Base-by-base conservation (phyloP, 331 rosid species). In the Erythrophleum ivorense region DNA sequence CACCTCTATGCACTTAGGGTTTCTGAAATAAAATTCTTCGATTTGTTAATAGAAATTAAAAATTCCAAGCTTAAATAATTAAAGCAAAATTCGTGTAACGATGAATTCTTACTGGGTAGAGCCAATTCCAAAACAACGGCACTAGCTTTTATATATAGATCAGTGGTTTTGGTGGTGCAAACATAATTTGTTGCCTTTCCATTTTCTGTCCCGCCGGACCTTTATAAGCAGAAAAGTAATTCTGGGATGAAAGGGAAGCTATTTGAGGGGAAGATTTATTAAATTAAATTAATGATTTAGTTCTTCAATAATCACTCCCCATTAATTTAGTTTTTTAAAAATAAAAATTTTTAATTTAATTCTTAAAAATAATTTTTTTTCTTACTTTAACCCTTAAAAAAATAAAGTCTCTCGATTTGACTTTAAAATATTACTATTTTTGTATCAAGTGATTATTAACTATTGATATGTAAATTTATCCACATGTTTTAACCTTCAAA, bases 101-200 rank as follows among this genome's bases (percentile, higher is more conserved):
- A 48, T 62, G 5, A 58, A 80, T 62, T 6, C 90, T 83, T 86
- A 88, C 93, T 80, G 76, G 82, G 50, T 73, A 45, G 50, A 83
- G 59, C 10, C 33, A 1, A 29, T 7, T 49, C 34, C 16, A 41
- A 75, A 43, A 60, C 54, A 41, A 59, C 49, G 0, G 34, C 52
- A 19, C 40, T 31, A 21, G 74, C 49, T 36, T 16, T 18, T 66
- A 19, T 62, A 13, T 62, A 1, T 5, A 38, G 71, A 3, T 66
- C 46, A 36, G 71, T 65, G 71, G 71, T 29, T 16, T 67, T 13
- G 77, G 57, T 78, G 82, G 84, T 58, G 77, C 43, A 66, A 66
- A 68, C 68, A 67, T n/a, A 33, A 24, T 36, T 49, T 48, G 59
- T 7, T 82, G 76, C 73, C 2, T 83, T 57, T 81, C 60, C 78